Evolutionary conservation across 805 yeast species (phyloP), one percentile per base, ranked within the genome.

Genomic region (Debaryomyces maramus): DNA sequence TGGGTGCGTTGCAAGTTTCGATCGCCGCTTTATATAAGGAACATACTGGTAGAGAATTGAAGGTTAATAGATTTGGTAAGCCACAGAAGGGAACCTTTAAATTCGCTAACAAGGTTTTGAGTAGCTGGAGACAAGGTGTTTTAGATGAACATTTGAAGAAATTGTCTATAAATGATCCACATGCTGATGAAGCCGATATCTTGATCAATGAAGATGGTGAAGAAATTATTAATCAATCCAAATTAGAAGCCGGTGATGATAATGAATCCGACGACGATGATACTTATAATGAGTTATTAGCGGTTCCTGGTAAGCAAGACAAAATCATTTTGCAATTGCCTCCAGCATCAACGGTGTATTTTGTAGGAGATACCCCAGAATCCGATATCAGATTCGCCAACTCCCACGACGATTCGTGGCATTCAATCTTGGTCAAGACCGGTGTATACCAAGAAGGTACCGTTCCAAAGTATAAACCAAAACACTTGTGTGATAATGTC

Each of bases 1-100:
- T 88, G 95, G 97, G 97, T 44, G 96, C 97, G 3, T 72, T 88
- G 48, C 96, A 88, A 61, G 89, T 86, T 28, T 84, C 95, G 15
- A 81, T 88, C 55, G 89, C 90, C 40, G 93, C 95, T 0, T 70
- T 88, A 43, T 88, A 81, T 65, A 77, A 82, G 58, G 95, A 87
- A 53, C 88, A 84, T 55, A 87, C 96, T 2, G 95, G 95, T 43
- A 75, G 73, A 48, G 90, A 85, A 51, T 72, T 88, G 51, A 79
- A 81, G 55, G 90, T 85, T 33, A 85, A 85, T 37, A 72, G 95
- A 56, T 88, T 86, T 55, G 96, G 96, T 56, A 88, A 88, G 63
- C 96, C 96, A 1, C 93, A 88, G 59, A 73, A 82, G 50, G 90
- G 90, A 36, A 88, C 96, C 14, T 88, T 88, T 65, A 77, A 79